phyloP scores from a whole-genome alignment of 2,329 filamentous ascomycete species.

The Trichoderma koningiopsis region DNA sequence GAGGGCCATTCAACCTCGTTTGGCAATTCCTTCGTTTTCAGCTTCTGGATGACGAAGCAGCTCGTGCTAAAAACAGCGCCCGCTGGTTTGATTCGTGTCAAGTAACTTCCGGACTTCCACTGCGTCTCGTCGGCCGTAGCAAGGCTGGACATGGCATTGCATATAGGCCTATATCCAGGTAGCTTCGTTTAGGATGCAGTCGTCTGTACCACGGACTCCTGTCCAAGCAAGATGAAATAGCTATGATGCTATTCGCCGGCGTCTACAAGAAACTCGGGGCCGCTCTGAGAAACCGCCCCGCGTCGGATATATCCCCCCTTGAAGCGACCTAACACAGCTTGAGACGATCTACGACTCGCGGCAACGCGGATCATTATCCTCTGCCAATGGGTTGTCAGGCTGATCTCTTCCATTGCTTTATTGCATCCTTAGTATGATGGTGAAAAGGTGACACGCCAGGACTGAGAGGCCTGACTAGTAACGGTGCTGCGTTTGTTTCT shows the following conservation, averaged over 20 bases:
- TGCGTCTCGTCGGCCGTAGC: not conserved
- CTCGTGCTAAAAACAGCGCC: not conserved
- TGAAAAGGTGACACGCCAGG: conserved; percentile 6
- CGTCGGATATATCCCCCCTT: conserved; percentile 15
- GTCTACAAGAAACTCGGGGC: conserved; percentile 9
- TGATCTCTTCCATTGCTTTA: conserved; percentile 40
- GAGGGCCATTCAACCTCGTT: conserved; percentile 24
- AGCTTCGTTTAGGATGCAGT: not conserved
- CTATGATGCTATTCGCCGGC: conserved; percentile 4
- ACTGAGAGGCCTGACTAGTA: conserved; percentile 1
- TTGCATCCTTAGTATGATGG: not conserved
- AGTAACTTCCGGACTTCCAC: not conserved
- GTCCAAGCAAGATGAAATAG: not conserved
- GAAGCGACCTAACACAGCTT: conserved; percentile 28
- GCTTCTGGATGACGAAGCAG: conserved; percentile 14
- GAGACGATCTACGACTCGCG: conserved; percentile 37
- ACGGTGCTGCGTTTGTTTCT: conserved; percentile 1
- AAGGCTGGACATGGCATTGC: not conserved
- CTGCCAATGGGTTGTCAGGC: conserved; percentile 50
- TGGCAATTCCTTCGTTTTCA: conserved; percentile 24
- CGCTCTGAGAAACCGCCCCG: conserved; percentile 19
- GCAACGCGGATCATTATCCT: conserved; percentile 36
- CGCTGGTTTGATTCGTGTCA: not conserved
- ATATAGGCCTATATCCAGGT: not conserved
- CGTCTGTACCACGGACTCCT: not conserved